Percentiles rank a stretch among this genome's conserved stretches.
phyloP scores from a whole-genome alignment of 1,284 basidiomycete species.

The Ustilago trichophora region DNA sequence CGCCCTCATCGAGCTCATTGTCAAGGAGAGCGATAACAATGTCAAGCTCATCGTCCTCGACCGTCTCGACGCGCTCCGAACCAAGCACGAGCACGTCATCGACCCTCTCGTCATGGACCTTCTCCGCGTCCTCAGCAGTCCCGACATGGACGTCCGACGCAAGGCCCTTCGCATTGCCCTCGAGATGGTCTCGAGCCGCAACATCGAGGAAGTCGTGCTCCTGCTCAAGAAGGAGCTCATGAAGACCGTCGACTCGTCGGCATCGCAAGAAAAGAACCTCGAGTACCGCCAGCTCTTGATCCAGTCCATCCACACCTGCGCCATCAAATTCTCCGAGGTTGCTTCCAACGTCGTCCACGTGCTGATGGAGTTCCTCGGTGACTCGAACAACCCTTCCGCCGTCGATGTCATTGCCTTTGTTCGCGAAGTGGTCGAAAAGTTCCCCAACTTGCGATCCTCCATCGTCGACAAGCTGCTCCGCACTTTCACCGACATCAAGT shows the following conservation, averaged over 20 bases:
- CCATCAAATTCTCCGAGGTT: slow-evolving; percentile 97
- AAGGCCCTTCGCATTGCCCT: slow-evolving; percentile 91
- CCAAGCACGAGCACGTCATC: slow-evolving; percentile 88
- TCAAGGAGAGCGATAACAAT: slow-evolving; percentile 98
- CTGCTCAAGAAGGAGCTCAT: slow-evolving; percentile 99
- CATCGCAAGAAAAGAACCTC: slow-evolving; percentile 71
- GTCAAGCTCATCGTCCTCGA: slow-evolving; percentile 98
- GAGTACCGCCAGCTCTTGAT: slow-evolving; percentile 97
- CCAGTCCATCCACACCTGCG: slow-evolving; percentile 95
- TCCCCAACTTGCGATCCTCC: slow-evolving; percentile 83
- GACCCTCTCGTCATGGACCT: slow-evolving; percentile 96
- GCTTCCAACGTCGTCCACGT: slow-evolving; percentile 95
- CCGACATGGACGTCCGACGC: slow-evolving; percentile 94
- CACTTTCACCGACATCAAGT: slow-evolving; percentile 89
- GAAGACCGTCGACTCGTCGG: slow-evolving; percentile 74
- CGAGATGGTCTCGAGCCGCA: slow-evolving; percentile 91
- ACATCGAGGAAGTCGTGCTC: slow-evolving; percentile 95
- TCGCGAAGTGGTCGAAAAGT: slow-evolving; percentile 97
- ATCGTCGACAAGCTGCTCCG: slow-evolving; percentile 87
- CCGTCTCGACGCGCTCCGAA: slow-evolving; percentile 83
- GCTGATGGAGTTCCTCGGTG: slow-evolving; percentile 97
- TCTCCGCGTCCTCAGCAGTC: slow-evolving; percentile 86
- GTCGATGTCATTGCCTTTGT: slow-evolving; percentile 96
- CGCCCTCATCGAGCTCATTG: slow-evolving; percentile 86
- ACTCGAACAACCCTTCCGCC: slow-evolving; percentile 92